Percentiles rank a stretch among this genome's conserved stretches.
Conservation (phyloP, 2,329 filamentous ascomycete genomes). For the Xylariaceae sp. region DNA sequence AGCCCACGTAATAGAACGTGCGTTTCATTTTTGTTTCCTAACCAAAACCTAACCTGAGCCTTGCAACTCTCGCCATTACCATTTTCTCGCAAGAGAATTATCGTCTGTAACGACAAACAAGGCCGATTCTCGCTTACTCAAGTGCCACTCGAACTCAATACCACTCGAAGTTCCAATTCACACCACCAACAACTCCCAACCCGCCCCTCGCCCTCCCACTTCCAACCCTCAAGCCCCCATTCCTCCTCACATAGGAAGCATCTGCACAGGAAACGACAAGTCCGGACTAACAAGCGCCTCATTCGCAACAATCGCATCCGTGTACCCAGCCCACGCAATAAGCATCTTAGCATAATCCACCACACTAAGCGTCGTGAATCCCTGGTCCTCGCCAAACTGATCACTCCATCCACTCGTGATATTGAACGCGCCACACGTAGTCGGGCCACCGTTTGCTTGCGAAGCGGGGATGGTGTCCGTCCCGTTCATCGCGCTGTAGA, state of each 20-base stretch:
- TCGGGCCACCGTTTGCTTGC: conserved; percentile 36
- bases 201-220: too few species aligned
- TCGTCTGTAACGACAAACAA: too few species aligned
- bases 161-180: too few species aligned
- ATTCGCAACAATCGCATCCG: conserved; percentile 45
- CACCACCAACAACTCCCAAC: too few species aligned
- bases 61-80: too few species aligned
- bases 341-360: conserved; percentile 42
- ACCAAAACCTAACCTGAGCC: too few species aligned
- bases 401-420: conserved; percentile 56
- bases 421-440: conserved; percentile 47
- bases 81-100: too few species aligned
- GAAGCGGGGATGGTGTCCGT: conserved; percentile 24
- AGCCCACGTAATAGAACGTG: too few species aligned
- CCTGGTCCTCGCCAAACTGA: conserved; percentile 51
- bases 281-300: conserved; percentile 49
- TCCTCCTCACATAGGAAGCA: conserved; percentile 2
- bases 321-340: conserved; percentile 54
- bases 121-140: too few species aligned
- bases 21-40: too few species aligned
- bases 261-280: conserved; percentile 32
- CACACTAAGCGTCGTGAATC: conserved; percentile 54
- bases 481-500: conserved; percentile 15
- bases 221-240: too few species aligned
- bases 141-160: too few species aligned